Evolutionary conservation across 1,284 basidiomycete species (phyloP).

Genomic region (Polyporus tsugae): DNA sequence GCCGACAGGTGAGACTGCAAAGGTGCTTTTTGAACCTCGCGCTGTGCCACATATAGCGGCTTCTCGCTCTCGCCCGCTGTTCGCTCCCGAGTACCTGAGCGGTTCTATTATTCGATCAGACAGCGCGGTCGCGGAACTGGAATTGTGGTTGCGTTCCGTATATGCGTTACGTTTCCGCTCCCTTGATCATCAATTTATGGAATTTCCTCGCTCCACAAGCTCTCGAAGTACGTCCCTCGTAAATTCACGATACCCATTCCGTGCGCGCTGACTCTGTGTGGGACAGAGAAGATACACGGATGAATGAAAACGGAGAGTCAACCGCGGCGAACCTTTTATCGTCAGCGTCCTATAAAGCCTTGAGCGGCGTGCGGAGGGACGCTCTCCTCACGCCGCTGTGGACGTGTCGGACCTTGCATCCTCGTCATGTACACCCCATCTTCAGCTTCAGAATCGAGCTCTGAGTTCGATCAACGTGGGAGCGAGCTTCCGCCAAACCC

Average conservation of each 20-base stretch:
- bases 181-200: not conserved
- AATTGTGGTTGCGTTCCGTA: conserved; percentile 6
- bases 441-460: not conserved
- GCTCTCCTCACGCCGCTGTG: not conserved
- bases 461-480: not conserved
- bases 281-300: not conserved
- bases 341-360: not conserved
- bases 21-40: not conserved
- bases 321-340: not conserved
- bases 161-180: not conserved
- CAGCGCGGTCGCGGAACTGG: not conserved
- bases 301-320: not conserved
- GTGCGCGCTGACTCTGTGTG: conserved; percentile 3
- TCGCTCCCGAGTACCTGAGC: not conserved
- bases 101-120: not conserved
- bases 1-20: no score
- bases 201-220: not conserved
- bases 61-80: not conserved
- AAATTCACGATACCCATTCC: not conserved
- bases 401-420: not conserved
- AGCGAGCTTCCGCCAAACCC: not conserved
- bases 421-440: not conserved
- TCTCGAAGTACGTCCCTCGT: not conserved
- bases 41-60: not conserved
- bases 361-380: not conserved